Evolutionary conservation across 331 rosid species (phyloP), one percentile per base, ranked within the genome.

Genomic region (Pyrus hybrid): DNA sequence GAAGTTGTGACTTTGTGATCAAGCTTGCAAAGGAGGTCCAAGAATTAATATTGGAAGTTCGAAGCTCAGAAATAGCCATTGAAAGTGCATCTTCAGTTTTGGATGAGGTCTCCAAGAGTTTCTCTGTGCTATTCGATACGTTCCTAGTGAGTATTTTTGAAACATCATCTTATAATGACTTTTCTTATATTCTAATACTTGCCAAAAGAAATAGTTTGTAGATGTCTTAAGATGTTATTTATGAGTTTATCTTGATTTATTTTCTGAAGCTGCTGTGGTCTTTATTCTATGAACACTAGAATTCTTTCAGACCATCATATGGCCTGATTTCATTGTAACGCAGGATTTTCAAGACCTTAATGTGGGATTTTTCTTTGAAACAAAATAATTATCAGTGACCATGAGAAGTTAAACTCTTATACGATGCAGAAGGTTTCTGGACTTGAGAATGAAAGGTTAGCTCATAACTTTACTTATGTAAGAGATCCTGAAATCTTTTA

Each of bases 381-480:
- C 86, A 85, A 81, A 41, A 63, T 73, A 68, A 75, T 88, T 69
- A 76, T 80, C 37, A 78, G 81, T 61, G 72, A 83, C 74, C 71
- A 86, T 63, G 83, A 86, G 77, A 87, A 85, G 79, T 77, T 91
- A 76, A 82, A 66, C 80, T 81, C 85, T 72, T 83, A 80, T 86
- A 64, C 87, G 81, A 81, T 75, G 76, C 78, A 88, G 74, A 88
- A 85, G 80, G 82, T 87, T 73, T 79, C 83, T 12, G 82, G 79
- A 74, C 88, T 91, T 79, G 89, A 89, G 83, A 87, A 74, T 76
- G 91, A 80, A 93, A 93, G 91, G 96, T 93, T 70, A 29, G 79
- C 25, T 56, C 29, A 25, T 43, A 71, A 74, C 32, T 47, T 32
- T 37, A 67, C 12, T 70, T 73, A 32, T 68, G 58, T 70, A 26